These are phyloP conservation scores for Solanum medicagineum DNA, from an alignment of 257 asterid genomes.

Conservation along the genomic window DNA sequence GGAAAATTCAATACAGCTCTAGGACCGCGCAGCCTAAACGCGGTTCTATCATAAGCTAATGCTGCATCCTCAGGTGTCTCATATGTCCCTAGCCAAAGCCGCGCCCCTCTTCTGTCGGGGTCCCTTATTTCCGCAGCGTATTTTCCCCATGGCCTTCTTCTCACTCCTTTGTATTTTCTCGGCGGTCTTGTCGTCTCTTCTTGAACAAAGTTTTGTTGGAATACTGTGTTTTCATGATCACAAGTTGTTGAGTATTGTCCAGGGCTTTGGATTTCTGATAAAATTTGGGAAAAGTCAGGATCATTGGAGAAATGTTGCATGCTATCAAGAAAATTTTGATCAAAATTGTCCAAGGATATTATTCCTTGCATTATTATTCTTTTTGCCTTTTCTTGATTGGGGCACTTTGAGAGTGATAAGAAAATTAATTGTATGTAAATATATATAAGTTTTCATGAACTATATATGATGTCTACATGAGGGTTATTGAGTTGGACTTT, in stretches of 20 bases:
- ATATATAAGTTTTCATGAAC: not conserved
- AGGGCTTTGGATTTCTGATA: not conserved
- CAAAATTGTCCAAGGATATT: not conserved
- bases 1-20: not conserved
- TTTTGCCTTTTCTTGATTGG: not conserved
- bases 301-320: not conserved
- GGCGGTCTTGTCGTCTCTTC: not conserved
- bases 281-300: not conserved
- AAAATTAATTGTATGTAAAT: not conserved
- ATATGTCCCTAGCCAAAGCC: constrained; percentile 1
- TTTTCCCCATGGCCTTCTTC: not conserved
- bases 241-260: not conserved
- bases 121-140: constrained; percentile 1
- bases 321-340: not conserved
- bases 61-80: constrained; percentile 2
- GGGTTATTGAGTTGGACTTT: no score
- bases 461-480: not conserved
- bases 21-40: not conserved
- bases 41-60: not conserved
- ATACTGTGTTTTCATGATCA: not conserved
- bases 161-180: not conserved
- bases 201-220: not conserved
- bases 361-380: not conserved
- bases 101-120: not conserved
- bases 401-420: not conserved